Conservation (phyloP, 2,329 filamentous ascomycete genomes). For the Furcasterigmium sp. region DNA sequence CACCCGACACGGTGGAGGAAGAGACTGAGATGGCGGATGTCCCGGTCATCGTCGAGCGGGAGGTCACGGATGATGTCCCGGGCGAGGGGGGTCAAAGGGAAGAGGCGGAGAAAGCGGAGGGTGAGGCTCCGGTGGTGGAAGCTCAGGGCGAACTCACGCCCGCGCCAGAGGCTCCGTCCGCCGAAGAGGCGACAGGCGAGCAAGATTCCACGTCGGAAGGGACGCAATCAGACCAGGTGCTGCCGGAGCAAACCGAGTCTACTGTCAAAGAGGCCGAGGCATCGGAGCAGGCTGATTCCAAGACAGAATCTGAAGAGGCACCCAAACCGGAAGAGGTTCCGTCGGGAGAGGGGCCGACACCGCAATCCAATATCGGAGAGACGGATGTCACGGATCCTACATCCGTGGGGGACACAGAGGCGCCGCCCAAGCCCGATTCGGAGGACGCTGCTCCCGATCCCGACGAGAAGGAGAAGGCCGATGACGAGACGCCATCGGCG, state of each 20-base stretch:
- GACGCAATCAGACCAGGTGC: constrained; percentile 11
- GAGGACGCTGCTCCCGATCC: constrained; percentile 7
- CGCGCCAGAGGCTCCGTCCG: not conserved
- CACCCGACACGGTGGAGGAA: constrained; percentile 55
- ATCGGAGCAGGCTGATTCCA: constrained; percentile 12
- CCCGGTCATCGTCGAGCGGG: constrained; percentile 34
- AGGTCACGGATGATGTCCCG: constrained; percentile 15
- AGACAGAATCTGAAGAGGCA: constrained; percentile 16
- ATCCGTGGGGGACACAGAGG: not conserved
- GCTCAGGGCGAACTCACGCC: constrained; percentile 2
- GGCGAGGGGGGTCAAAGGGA: no score
- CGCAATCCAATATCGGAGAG: constrained; percentile 16
- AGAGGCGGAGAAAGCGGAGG: constrained; percentile 17
- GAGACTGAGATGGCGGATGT: constrained; percentile 33
- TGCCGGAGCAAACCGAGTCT: constrained; percentile 15
- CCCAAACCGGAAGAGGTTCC: constrained; percentile 1
- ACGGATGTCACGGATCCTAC: constrained; percentile 12
- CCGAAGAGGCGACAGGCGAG: constrained; percentile 6
- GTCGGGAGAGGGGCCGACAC: constrained; percentile 1
- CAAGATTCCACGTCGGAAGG: not conserved
- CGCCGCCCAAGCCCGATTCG: constrained; percentile 9
- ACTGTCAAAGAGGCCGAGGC: constrained; percentile 10
- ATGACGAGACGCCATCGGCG: constrained; percentile 4
- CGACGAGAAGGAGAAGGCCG: not conserved
- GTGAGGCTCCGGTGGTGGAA: not conserved